Evolutionary conservation across 1,139 yeast species (phyloP), one percentile per base, ranked within the genome.

Genomic region (Candida sp.): DNA sequence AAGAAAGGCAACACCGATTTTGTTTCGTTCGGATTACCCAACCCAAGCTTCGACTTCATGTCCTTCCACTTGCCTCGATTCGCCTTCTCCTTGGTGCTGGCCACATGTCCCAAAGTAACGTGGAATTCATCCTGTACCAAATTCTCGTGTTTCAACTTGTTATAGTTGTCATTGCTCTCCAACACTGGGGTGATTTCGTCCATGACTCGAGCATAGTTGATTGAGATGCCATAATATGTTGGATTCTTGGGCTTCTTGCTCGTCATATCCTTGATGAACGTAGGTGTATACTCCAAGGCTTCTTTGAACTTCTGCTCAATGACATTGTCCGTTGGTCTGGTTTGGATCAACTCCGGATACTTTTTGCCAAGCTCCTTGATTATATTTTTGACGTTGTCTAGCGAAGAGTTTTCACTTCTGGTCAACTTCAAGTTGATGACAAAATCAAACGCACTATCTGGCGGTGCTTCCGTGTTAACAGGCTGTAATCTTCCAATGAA

Each of bases 401-500:
- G 65, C 0, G 94, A 82, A 0, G 91, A 81, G 30, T 48, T 41
- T 42, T 80, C 67, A 0, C 60, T 59, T 7, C 61, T 38, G 5
- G 3, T 59, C 1, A 83, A 80, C 11, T 80, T 72, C 48, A 91
- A 69, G 51, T 86, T 72, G 7, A 94, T 83, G 2, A 90, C 73
- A 22, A 73, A 56, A 59, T 90, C 92, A 71, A 93, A 94, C 34
- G 67, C 58, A 25, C 72, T 68, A 63, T 94, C 98, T 0, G 98
- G 97, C 2, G 63, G 63, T 30, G 59, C 65, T 0, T 57, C 50
- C 0, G 70, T 56, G 52, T 80, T 68, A 0, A 90, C 77, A 0
- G 85, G 81, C 63, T 90, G 89, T 62, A 85, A 91, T 50, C 96
- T 71, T 3, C 73, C 73, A 41, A 90, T 74, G 59, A 93, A 93